These are phyloP conservation scores for Phlyctochytrium bullatum DNA, from an alignment of 192 early-diverging fungal genomes.

Conservation along the genomic window DNA sequence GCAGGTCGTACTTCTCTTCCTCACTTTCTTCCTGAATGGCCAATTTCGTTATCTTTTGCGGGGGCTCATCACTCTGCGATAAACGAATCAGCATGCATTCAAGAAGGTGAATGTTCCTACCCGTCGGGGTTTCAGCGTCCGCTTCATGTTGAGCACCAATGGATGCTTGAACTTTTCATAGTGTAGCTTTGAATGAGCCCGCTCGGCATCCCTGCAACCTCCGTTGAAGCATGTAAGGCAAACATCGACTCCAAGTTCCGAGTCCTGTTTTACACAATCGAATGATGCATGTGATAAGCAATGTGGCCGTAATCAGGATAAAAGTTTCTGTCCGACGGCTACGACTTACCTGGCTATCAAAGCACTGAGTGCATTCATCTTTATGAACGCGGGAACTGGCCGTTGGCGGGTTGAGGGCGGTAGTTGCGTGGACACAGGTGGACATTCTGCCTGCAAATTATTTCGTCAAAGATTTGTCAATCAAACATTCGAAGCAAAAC, in stretches of 20 bases:
- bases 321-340: not conserved
- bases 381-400: slow-evolving; percentile 64
- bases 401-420: not conserved
- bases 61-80: slow-evolving; percentile 53
- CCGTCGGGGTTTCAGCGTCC: slow-evolving; percentile 24
- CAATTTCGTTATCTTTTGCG: slow-evolving; percentile 91
- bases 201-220: slow-evolving; percentile 64
- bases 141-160: slow-evolving; percentile 80
- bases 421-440: not conserved
- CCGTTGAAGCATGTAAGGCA: slow-evolving; percentile 96
- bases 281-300: no score
- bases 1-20: slow-evolving; percentile 69
- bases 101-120: not conserved
- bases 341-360: slow-evolving; percentile 65
- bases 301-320: no score
- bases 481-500: no score
- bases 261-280: slow-evolving; percentile 52
- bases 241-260: slow-evolving; percentile 79
- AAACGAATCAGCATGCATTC: not conserved
- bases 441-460: not conserved
- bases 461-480: no score
- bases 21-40: slow-evolving; percentile 78
- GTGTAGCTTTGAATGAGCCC: slow-evolving; percentile 77
- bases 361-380: slow-evolving; percentile 95
- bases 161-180: slow-evolving; percentile 70